These are phyloP conservation scores for Leptoxyphium fumago DNA, from an alignment of 2,329 filamentous ascomycete species.

Conservation along the genomic window DNA sequence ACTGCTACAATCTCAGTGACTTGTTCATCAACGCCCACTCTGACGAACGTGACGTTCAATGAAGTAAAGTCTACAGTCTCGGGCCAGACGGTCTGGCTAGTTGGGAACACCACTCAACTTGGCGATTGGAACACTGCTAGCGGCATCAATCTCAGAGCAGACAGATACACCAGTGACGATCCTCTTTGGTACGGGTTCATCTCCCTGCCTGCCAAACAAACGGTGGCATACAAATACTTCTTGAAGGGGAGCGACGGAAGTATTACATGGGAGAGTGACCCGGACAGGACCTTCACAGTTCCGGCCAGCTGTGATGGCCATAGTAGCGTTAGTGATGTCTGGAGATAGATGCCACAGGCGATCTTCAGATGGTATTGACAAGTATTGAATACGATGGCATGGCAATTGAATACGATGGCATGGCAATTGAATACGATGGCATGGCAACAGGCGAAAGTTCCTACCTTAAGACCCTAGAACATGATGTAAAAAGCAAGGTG, in stretches of 20 bases:
- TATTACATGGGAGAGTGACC: conserved; percentile 48
- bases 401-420: too few relatives aligned
- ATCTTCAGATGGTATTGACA: too few relatives aligned
- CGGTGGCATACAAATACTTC: conserved; percentile 54
- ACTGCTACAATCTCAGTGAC: conserved; percentile 11
- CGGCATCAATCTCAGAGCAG: conserved; percentile 42
- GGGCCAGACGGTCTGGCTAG: conserved; percentile 51
- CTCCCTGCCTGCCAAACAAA: conserved; percentile 37
- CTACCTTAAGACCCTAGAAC: too few relatives aligned
- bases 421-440: too few relatives aligned
- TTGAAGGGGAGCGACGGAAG: conserved; percentile 38
- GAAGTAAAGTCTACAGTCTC: conserved; percentile 40
- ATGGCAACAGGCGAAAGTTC: too few relatives aligned
- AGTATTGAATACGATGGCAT: too few relatives aligned
- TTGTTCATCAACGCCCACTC: not conserved
- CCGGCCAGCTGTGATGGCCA: not conserved
- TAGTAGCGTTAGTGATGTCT: not conserved
- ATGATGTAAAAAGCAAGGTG: too few relatives aligned
- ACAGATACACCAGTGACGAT: conserved; percentile 41
- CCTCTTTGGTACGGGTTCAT: conserved; percentile 46
- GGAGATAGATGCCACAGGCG: not conserved
- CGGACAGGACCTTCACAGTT: conserved; percentile 15
- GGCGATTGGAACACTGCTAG: conserved; percentile 41
- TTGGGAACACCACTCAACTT: conserved; percentile 42
- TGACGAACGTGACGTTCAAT: conserved; percentile 42